Conservation (phyloP, 768 basidiomycete species). For the Suillus americanus region DNA sequence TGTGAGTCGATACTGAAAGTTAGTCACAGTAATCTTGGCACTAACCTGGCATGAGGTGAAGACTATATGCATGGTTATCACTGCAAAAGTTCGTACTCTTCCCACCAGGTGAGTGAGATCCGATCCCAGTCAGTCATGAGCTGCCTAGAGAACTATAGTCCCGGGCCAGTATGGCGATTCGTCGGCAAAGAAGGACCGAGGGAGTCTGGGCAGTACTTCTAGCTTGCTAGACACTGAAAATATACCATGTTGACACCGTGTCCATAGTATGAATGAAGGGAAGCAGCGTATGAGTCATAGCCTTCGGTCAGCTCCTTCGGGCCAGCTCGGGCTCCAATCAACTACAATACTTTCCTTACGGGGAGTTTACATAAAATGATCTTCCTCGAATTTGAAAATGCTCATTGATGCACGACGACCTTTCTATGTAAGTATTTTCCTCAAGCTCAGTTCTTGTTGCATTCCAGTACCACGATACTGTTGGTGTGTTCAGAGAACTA, state of each 20-base stretch:
- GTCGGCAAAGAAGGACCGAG: slow-evolving; percentile 5
- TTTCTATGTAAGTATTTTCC: background rate
- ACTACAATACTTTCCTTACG: slow-evolving; percentile 10
- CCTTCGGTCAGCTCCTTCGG: background rate
- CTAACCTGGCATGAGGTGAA: background rate
- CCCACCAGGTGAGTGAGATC: slow-evolving; percentile 16
- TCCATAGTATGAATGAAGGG: slow-evolving; percentile 1
- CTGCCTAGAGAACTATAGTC: slow-evolving; percentile 17
- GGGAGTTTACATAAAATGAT: background rate
- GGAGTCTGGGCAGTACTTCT: slow-evolving; percentile 19
- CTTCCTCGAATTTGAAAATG: background rate
- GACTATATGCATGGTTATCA: background rate
- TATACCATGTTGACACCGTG: slow-evolving; percentile 11
- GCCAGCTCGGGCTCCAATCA: background rate
- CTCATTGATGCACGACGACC: background rate
- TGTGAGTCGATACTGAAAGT: background rate
- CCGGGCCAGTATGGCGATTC: background rate
- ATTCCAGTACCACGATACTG: background rate
- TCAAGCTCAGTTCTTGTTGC: background rate
- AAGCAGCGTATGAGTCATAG: too few species aligned
- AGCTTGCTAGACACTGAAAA: slow-evolving; percentile 16
- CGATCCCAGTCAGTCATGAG: slow-evolving; percentile 21
- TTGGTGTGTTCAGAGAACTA: background rate
- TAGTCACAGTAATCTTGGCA: too few species aligned
- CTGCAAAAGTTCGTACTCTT: slow-evolving; percentile 14